Percentiles rank a stretch among this genome's conserved stretches.
Conservation (phyloP, 805 yeast species). For the Torulaspora gathmanii region DNA sequence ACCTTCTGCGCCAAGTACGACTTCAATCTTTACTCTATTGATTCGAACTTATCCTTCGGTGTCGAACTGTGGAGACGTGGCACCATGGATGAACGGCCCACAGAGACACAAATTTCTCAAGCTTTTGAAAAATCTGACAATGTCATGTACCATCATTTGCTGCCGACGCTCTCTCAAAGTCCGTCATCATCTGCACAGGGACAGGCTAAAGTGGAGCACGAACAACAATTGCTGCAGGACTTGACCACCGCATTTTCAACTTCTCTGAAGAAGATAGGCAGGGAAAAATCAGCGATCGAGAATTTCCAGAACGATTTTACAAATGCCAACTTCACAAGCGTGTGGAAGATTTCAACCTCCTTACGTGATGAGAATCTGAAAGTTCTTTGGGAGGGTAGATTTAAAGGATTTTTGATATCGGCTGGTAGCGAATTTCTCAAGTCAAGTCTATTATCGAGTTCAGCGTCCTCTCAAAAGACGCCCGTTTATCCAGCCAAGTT, state of each 20-base stretch:
- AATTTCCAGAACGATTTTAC: conserved; percentile 49
- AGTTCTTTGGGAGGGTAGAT: conserved; percentile 83
- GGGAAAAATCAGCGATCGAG: conserved; percentile 43
- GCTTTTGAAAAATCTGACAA: conserved; percentile 5
- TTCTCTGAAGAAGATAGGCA: conserved; percentile 29
- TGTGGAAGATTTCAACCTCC: conserved; percentile 68
- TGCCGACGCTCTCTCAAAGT: conserved; percentile 9
- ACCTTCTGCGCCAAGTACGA: conserved; percentile 82
- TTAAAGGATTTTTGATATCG: conserved; percentile 70
- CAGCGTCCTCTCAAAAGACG: conserved; percentile 1
- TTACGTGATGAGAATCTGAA: conserved; percentile 56
- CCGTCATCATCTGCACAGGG: background rate
- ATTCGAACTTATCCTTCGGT: conserved; percentile 81
- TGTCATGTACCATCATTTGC: conserved; percentile 20
- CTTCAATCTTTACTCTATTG: conserved; percentile 85
- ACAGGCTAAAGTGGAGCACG: conserved; percentile 8
- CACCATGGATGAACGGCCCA: conserved; percentile 7
- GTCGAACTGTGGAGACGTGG: conserved; percentile 69
- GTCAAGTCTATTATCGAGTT: background rate
- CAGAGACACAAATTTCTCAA: conserved; percentile 6
- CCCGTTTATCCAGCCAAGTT: conserved; percentile 22
- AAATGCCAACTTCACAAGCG: conserved; percentile 58
- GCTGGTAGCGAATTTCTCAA: conserved; percentile 56
- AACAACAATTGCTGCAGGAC: conserved; percentile 25
- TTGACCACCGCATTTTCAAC: conserved; percentile 33